Conservation (phyloP, 441 rosid genomes). For the Melastoma candidum region DNA sequence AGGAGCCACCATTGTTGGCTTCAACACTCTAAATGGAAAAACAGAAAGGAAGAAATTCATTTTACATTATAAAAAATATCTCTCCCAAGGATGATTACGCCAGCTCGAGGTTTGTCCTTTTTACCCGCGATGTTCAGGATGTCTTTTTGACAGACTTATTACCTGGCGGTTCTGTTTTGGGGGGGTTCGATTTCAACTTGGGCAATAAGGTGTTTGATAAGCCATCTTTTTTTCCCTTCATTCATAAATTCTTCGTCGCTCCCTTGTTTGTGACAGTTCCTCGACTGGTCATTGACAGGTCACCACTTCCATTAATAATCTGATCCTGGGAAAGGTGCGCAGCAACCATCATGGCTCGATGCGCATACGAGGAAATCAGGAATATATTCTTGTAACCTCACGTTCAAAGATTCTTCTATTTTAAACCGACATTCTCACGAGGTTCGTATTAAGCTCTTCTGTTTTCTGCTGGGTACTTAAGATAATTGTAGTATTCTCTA, state of each 20-base stretch:
- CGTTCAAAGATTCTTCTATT: conserved; percentile 82
- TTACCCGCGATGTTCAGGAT: too few species aligned
- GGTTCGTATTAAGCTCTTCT: conserved; percentile 27
- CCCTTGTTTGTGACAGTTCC: conserved; percentile 7
- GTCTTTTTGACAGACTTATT: too few species aligned
- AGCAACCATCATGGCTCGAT: conserved; percentile 90
- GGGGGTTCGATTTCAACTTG: too few species aligned
- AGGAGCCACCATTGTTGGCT: too few species aligned
- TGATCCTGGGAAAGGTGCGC: conserved; percentile 81
- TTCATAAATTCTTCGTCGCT: conserved; percentile 7
- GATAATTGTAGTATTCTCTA: too few species aligned
- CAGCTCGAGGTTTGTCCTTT: too few species aligned
- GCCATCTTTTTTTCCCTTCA: conserved; percentile 4
- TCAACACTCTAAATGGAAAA: too few species aligned
- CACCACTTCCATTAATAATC: conserved; percentile 83
- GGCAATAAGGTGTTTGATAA: conserved; percentile 49
- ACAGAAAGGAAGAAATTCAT: too few species aligned
- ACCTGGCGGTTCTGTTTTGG: too few species aligned
- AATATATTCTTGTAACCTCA: conserved; percentile 77
- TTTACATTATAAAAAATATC: too few species aligned
- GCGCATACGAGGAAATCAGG: conserved; percentile 67
- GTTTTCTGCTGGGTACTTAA: too few species aligned
- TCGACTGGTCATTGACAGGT: conserved; percentile 37
- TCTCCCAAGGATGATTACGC: too few species aligned
- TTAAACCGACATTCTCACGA: conserved; percentile 92